These are phyloP conservation scores for Epichloe coenophiala DNA, from an alignment of 2,329 filamentous ascomycete species.

Conservation along the genomic window DNA sequence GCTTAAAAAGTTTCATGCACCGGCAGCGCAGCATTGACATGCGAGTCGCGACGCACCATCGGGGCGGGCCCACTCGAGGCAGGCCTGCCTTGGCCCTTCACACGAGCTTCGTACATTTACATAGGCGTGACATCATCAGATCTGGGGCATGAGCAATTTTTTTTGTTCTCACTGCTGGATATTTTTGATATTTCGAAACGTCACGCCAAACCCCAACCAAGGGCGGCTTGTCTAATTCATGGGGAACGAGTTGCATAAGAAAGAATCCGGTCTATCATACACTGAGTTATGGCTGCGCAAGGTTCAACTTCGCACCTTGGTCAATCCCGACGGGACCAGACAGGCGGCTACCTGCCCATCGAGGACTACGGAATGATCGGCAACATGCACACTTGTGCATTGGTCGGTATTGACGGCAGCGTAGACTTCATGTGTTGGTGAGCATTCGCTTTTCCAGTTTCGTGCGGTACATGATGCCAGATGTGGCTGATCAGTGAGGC, in stretches of 20 bases:
- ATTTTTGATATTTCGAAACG: not conserved
- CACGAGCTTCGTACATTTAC: too few species aligned
- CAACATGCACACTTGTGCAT: conserved; percentile 65
- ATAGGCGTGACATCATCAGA: not conserved
- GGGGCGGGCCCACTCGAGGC: not conserved
- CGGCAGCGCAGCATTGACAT: too few species aligned
- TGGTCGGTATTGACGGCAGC: conserved; percentile 62
- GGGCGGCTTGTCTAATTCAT: not conserved
- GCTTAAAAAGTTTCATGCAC: too few species aligned
- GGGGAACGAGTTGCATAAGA: too few species aligned
- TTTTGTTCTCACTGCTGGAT: not conserved
- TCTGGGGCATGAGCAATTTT: not conserved
- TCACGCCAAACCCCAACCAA: not conserved
- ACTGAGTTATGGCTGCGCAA: conserved; percentile 18
- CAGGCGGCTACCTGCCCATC: conserved; percentile 44
- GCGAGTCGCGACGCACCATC: too few species aligned
- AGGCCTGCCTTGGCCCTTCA: too few species aligned
- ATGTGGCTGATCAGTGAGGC: not conserved
- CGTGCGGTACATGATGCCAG: not conserved
- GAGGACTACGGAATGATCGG: conserved; percentile 72
- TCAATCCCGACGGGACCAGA: conserved; percentile 19
- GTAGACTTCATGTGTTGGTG: conserved; percentile 69
- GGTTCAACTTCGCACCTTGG: conserved; percentile 19
- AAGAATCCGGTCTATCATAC: not conserved
- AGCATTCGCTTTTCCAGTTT: conserved; percentile 11